Conservation (phyloP, 176 grass and related monocot genomes). For the Hyparrhenia diplandra region DNA sequence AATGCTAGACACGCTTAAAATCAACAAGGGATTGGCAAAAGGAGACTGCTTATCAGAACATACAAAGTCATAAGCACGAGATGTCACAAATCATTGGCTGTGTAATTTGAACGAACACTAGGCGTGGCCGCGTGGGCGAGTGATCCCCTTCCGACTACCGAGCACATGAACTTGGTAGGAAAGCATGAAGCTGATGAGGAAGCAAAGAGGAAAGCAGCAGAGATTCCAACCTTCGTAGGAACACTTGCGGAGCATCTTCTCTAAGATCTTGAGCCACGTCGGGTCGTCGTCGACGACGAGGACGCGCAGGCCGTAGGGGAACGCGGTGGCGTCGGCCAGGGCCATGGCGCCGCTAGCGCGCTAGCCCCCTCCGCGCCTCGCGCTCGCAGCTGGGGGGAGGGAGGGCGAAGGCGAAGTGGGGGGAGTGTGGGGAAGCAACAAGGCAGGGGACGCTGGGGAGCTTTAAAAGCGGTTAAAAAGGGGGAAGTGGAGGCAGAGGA, state of each 20-base stretch:
- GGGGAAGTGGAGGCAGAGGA: constrained; percentile 33
- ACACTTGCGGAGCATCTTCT: constrained; percentile 99
- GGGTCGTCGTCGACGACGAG: constrained; percentile 96
- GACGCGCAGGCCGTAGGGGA: constrained; percentile 90
- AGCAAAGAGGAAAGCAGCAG: constrained; percentile 32
- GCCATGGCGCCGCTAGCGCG: constrained; percentile 29
- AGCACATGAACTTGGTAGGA: background rate
- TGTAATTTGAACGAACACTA: constrained; percentile 31
- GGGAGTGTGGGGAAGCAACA: constrained; percentile 15
- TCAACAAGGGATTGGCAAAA: too few relatives aligned
- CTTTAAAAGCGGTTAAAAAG: constrained; percentile 53
- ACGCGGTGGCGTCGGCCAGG: constrained; percentile 58
- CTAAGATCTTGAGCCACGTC: constrained; percentile 98
- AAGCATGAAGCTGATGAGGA: constrained; percentile 2
- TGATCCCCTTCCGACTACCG: background rate
- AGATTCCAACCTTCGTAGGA: constrained; percentile 87
- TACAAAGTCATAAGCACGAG: background rate
- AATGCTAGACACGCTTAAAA: too few relatives aligned
- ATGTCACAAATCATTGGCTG: background rate
- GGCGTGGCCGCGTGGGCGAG: background rate
- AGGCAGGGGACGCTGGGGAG: constrained; percentile 16
- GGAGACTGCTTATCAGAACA: too few relatives aligned
- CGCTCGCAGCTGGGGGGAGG: constrained; percentile 5
- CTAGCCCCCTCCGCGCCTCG: background rate
- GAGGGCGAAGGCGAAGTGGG: background rate